Conservation (phyloP, 1,284 basidiomycete genomes). For the Cronartium ribicola region DNA sequence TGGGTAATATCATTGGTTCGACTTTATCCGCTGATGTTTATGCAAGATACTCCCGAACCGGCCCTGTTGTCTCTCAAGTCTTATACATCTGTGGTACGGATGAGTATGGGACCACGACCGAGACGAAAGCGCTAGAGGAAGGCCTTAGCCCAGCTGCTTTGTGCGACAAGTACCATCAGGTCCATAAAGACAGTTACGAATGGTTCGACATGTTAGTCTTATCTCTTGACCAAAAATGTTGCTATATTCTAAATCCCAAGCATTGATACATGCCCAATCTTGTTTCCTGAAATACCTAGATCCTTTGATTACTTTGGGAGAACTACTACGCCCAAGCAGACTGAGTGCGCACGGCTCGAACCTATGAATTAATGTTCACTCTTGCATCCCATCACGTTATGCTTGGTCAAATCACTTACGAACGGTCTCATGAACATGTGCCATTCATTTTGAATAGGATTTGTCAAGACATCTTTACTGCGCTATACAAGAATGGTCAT, state of each 20-base stretch:
- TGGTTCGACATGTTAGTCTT: slow-evolving; percentile 67
- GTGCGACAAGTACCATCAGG: slow-evolving; percentile 86
- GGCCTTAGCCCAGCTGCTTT: slow-evolving; percentile 77
- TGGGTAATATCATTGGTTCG: slow-evolving; percentile 97
- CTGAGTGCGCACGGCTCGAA: slow-evolving; percentile 61
- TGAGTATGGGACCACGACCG: slow-evolving; percentile 97
- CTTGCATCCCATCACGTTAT: neutral
- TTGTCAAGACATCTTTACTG: slow-evolving; percentile 77
- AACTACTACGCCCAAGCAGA: slow-evolving; percentile 85
- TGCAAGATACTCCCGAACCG: slow-evolving; percentile 70
- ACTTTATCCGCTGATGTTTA: slow-evolving; percentile 94
- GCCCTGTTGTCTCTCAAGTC: slow-evolving; percentile 61
- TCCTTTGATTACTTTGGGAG: slow-evolving; percentile 97
- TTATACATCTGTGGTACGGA: slow-evolving; percentile 93
- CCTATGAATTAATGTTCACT: neutral
- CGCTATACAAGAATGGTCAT: slow-evolving; percentile 70
- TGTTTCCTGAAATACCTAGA: slow-evolving; percentile 53
- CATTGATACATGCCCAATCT: too few relatives aligned
- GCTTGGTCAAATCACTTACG: too few relatives aligned
- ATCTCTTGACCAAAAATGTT: too few relatives aligned
- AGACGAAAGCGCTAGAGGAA: slow-evolving; percentile 95
- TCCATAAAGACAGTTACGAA: slow-evolving; percentile 89
- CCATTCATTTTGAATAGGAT: slow-evolving; percentile 59
- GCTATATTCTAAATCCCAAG: too few relatives aligned
- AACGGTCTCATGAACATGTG: neutral